These are phyloP conservation scores for Lolium perenne DNA, from an alignment of 176 grass and related monocot genomes.

Conservation along the genomic window DNA sequence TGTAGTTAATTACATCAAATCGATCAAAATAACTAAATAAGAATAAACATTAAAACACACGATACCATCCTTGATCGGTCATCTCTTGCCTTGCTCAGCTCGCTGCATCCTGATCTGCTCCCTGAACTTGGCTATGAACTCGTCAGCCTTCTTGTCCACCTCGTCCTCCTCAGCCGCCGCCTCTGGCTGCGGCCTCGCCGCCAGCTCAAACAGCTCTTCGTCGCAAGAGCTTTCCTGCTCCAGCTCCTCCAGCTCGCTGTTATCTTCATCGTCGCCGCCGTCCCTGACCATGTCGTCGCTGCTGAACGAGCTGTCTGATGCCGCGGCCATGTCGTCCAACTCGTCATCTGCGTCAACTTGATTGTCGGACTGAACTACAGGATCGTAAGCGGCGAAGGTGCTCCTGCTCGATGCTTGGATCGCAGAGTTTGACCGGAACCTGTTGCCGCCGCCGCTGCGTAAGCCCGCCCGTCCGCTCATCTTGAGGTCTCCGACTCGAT, in stretches of 20 bases:
- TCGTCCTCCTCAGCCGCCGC: constrained; percentile 55
- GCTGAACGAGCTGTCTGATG: constrained; percentile 45
- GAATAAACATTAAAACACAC: not conserved
- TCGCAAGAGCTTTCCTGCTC: constrained; percentile 32
- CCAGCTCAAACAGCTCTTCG: constrained; percentile 66
- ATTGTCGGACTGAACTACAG: not conserved
- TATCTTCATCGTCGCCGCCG: constrained; percentile 17
- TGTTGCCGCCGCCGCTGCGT: not conserved
- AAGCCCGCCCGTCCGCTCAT: not conserved
- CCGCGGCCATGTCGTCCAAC: constrained; percentile 23
- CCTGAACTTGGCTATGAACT: constrained; percentile 96
- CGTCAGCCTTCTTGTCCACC: constrained; percentile 92
- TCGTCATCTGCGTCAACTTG: not conserved
- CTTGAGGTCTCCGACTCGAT: not conserved
- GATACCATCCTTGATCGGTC: not conserved
- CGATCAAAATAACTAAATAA: constrained; percentile 1
- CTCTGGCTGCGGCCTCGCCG: constrained; percentile 24
- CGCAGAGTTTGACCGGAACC: constrained; percentile 44
- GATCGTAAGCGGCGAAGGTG: constrained; percentile 36
- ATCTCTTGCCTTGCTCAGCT: constrained; percentile 42
- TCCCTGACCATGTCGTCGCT: constrained; percentile 48
- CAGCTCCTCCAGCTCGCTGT: constrained; percentile 4
- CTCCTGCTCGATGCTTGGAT: constrained; percentile 18
- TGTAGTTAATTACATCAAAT: not conserved
- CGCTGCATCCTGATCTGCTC: constrained; percentile 91